Evolutionary conservation across 2,329 filamentous ascomycete species (phyloP).

Genomic region (Seiridium unicorne): DNA sequence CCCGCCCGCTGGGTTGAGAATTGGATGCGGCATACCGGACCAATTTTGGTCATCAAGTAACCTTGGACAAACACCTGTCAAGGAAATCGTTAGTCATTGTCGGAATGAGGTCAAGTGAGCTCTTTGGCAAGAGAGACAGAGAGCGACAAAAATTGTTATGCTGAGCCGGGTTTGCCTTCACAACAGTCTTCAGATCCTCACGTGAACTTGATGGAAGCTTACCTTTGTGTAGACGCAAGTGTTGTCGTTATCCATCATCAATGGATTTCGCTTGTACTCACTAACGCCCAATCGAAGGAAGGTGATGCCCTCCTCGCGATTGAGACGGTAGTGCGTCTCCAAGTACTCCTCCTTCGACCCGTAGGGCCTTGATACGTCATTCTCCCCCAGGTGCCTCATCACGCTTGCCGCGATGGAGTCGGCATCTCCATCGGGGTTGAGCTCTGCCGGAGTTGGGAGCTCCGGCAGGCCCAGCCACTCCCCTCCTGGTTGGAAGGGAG

Average conservation of each 20-base stretch:
- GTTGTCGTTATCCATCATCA: slow-evolving; percentile 54
- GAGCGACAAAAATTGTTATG: no score
- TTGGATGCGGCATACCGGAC: slow-evolving; percentile 64
- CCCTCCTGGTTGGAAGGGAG: not conserved
- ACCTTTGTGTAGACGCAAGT: slow-evolving; percentile 72
- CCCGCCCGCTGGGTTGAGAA: slow-evolving; percentile 68
- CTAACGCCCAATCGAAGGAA: slow-evolving; percentile 67
- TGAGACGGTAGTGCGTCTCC: slow-evolving; percentile 69
- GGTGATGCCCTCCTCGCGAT: slow-evolving; percentile 72
- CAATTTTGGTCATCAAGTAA: slow-evolving; percentile 60
- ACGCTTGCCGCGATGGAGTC: slow-evolving; percentile 18
- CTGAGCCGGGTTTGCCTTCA: no score
- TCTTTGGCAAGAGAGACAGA: no score
- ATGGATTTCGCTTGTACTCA: slow-evolving; percentile 49
- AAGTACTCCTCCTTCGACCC: slow-evolving; percentile 64
- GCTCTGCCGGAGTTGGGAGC: slow-evolving; percentile 52
- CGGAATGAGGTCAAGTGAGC: not conserved
- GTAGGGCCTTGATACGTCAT: slow-evolving; percentile 58
- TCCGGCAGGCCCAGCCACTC: slow-evolving; percentile 40
- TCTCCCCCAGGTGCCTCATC: slow-evolving; percentile 42
- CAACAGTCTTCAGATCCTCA: no score
- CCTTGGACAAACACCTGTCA: slow-evolving; percentile 64
- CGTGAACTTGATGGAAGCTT: slow-evolving; percentile 15
- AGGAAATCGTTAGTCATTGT: not conserved
- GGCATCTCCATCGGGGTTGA: slow-evolving; percentile 35